Evolutionary conservation across 2,329 filamentous ascomycete species (phyloP).

Genomic region (Mycosphaerella sp.): DNA sequence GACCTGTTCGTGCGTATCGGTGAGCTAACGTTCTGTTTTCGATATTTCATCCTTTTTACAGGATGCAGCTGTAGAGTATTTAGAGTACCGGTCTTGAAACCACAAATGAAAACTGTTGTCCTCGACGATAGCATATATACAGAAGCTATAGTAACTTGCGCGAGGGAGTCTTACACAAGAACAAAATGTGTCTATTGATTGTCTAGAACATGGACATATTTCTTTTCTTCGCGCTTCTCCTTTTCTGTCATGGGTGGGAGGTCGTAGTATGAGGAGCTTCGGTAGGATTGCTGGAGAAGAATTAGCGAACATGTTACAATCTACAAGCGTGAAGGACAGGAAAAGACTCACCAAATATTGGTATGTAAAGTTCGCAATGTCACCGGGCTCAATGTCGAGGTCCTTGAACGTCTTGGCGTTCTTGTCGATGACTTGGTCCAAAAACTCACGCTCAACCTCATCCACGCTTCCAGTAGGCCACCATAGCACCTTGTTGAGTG

Average conservation of each 20-base stretch:
- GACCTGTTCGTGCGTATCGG: no score
- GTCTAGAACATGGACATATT: conserved; percentile 91
- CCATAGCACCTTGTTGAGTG: conserved; percentile 80
- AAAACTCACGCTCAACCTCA: conserved; percentile 84
- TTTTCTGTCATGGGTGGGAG: conserved; percentile 89
- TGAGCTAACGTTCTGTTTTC: no score
- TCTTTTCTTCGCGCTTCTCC: conserved; percentile 90
- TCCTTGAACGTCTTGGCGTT: conserved; percentile 94
- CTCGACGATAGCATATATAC: conserved; percentile 6
- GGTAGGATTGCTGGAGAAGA: conserved; percentile 68
- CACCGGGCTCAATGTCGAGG: conserved; percentile 79
- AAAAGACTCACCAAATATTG: conserved; percentile 73
- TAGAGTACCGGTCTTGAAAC: not conserved
- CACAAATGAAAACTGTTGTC: conserved; percentile 3
- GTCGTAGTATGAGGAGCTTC: conserved; percentile 83
- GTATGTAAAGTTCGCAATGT: conserved; percentile 81
- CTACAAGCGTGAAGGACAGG: conserved; percentile 9
- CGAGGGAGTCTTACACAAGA: not conserved
- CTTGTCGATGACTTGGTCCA: conserved; percentile 86
- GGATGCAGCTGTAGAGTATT: no score
- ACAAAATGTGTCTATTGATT: conserved; percentile 57
- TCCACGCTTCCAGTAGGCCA: conserved; percentile 80
- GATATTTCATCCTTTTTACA: no score
- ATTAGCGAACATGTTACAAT: not conserved
- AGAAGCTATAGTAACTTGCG: not conserved